Evolutionary conservation across 2,329 filamentous ascomycete species (phyloP).

Genomic region (Sphaerulina vaccinii): DNA sequence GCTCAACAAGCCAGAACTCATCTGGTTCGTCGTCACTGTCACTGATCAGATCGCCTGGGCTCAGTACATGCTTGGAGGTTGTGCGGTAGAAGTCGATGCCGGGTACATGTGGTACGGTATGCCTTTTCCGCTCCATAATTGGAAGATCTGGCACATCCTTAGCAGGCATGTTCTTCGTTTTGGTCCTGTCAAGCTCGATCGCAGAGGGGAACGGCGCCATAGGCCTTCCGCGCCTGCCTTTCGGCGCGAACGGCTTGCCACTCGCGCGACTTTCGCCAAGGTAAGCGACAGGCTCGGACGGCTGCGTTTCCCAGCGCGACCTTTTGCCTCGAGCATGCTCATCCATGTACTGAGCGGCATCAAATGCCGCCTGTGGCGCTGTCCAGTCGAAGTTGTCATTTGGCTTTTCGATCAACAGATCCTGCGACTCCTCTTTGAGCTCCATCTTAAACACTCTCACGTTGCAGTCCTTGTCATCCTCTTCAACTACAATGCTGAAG

Average conservation of each 20-base stretch:
- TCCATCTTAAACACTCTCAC: conserved; percentile 20
- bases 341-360: conserved; percentile 27
- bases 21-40: conserved; percentile 48
- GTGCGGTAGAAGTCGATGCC: conserved; percentile 43
- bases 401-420: conserved; percentile 25
- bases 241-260: not conserved
- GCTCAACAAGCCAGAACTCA: conserved; percentile 39
- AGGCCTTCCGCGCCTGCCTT: conserved; percentile 1
- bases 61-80: conserved; percentile 40
- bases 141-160: conserved; percentile 29
- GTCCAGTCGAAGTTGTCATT: conserved; percentile 30
- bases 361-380: conserved; percentile 38
- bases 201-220: not conserved
- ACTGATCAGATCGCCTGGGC: conserved; percentile 40
- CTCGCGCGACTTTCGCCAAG: not conserved
- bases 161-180: conserved; percentile 15
- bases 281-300: conserved; percentile 3
- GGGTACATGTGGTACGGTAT: conserved; percentile 39
- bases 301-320: conserved; percentile 27
- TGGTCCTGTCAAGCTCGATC: conserved; percentile 6
- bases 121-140: conserved; percentile 29
- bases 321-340: conserved; percentile 39
- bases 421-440: conserved; percentile 14
- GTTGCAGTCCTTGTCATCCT: conserved; percentile 17
- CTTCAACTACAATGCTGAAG: conserved; percentile 33